Conservation (phyloP, 345 rosid species). For the Reutealis trisperma region DNA sequence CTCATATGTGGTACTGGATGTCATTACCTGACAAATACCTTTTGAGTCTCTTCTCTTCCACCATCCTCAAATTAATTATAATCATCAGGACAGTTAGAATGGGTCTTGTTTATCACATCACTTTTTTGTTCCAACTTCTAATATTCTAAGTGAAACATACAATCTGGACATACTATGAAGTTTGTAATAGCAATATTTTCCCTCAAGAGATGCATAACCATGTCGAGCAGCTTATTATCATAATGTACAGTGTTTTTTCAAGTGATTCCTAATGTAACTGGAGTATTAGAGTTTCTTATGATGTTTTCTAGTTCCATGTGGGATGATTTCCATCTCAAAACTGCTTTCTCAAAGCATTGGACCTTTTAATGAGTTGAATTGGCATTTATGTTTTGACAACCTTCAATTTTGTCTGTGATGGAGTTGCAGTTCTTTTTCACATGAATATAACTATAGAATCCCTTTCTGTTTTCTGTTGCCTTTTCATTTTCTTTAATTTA, state of each 20-base stretch:
- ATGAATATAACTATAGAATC: background rate
- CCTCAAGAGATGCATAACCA: background rate
- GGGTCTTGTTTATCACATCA: background rate
- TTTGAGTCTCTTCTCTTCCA: background rate
- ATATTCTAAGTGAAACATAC: background rate
- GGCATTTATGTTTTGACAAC: background rate
- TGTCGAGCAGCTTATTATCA: background rate
- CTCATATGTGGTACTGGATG: background rate
- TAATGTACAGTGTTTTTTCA: background rate
- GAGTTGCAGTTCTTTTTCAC: background rate
- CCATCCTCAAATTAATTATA: background rate
- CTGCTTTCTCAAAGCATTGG: too few relatives aligned
- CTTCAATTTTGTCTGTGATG: background rate
- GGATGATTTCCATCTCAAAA: too few relatives aligned
- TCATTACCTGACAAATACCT: background rate
- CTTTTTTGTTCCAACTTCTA: background rate
- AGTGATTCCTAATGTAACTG: background rate
- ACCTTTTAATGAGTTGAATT: too few relatives aligned
- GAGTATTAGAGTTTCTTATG: background rate
- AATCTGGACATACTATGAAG: background rate
- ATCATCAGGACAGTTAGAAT: background rate
- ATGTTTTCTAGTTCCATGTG: too few relatives aligned
- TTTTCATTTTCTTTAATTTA: background rate
- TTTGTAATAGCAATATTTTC: background rate
- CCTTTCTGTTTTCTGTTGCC: background rate